phyloP scores from a whole-genome alignment of 106 monocot genomes.

The Acorus gramineus region DNA sequence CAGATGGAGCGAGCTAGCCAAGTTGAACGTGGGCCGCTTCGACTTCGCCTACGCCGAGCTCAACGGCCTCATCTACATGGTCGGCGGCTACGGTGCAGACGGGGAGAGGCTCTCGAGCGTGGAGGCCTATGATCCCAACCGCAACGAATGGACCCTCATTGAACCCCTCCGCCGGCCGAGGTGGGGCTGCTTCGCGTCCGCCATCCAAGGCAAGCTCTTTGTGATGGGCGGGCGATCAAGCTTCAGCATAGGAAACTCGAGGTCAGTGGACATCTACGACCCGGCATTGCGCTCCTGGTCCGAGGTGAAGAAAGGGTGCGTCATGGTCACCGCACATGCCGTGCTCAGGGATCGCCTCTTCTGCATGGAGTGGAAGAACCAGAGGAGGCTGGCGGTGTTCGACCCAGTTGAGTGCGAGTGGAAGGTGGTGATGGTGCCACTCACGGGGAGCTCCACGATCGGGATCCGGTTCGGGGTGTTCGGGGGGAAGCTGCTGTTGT shows the following conservation, averaged over 20 bases:
- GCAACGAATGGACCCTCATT: slow-evolving; percentile 49
- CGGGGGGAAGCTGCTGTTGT: slow-evolving; percentile 49
- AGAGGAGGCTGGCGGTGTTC: slow-evolving; percentile 57
- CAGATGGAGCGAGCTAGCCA: slow-evolving; percentile 68
- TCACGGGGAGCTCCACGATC: slow-evolving; percentile 44
- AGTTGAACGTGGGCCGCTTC: slow-evolving; percentile 64
- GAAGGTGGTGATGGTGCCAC: slow-evolving; percentile 38
- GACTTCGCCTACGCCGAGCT: slow-evolving; percentile 81
- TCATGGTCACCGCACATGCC: slow-evolving; percentile 80
- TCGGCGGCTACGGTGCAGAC: slow-evolving; percentile 55
- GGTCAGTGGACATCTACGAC: slow-evolving; percentile 53
- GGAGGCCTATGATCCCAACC: slow-evolving; percentile 58
- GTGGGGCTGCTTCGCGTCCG: slow-evolving; percentile 71
- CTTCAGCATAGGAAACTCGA: slow-evolving; percentile 71
- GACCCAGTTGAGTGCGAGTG: slow-evolving; percentile 39
- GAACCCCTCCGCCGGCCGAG: slow-evolving; percentile 59
- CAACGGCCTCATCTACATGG: slow-evolving; percentile 44
- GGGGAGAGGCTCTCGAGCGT: slow-evolving; percentile 60
- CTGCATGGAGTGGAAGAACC: slow-evolving; percentile 88
- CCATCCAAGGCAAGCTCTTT: slow-evolving; percentile 51
- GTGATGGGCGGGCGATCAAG: slow-evolving; percentile 81
- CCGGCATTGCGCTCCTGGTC: slow-evolving; percentile 38
- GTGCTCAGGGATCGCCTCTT: slow-evolving; percentile 52
- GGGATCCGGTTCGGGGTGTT: slow-evolving; percentile 52
- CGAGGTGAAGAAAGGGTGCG: slow-evolving; percentile 70